Evolutionary conservation across 1,284 basidiomycete genomes (phyloP).

Genomic region (Austroboletus novae-zelandiae): DNA sequence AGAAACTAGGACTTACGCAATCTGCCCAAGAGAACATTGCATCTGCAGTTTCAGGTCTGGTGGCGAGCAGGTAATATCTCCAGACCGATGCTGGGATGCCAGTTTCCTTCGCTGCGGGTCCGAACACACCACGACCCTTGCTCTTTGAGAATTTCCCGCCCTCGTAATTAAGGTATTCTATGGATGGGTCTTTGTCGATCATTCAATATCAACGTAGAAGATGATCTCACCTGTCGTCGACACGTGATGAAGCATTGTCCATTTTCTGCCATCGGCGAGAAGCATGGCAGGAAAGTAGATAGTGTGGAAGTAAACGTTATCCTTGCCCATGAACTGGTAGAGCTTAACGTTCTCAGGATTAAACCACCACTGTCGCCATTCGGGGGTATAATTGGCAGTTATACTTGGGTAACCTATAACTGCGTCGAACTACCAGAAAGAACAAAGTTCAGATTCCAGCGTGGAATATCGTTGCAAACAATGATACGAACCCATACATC

Average conservation of each 20-base stretch:
- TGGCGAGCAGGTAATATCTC: conserved; percentile 95
- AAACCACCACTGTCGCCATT: conserved; percentile 99
- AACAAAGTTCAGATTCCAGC: conserved; percentile 9
- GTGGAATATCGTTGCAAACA: neutral
- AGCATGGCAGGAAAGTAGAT: conserved; percentile 93
- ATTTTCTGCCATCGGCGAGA: conserved; percentile 85
- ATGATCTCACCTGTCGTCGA: conserved; percentile 80
- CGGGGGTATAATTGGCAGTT: conserved; percentile 91
- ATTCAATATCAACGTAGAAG: neutral
- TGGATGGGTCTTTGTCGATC: conserved; percentile 6
- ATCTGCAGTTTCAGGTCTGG: conserved; percentile 92
- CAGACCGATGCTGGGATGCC: conserved; percentile 93
- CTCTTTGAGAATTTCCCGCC: conserved; percentile 99
- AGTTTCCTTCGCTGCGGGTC: conserved; percentile 91
- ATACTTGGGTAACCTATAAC: conserved; percentile 98
- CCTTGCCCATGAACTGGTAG: conserved; percentile 99
- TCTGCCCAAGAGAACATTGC: conserved; percentile 97
- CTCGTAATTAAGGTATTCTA: conserved; percentile 98
- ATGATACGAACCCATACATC: conserved; percentile 75
- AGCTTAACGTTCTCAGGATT: conserved; percentile 89
- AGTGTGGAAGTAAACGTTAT: conserved; percentile 98
- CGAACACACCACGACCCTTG: conserved; percentile 95
- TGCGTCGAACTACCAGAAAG: conserved; percentile 80
- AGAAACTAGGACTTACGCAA: conserved; percentile 53
- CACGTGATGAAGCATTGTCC: conserved; percentile 95